phyloP scores from a whole-genome alignment of 345 rosid genomes.

The rapeseed (Brassica napus) region DNA sequence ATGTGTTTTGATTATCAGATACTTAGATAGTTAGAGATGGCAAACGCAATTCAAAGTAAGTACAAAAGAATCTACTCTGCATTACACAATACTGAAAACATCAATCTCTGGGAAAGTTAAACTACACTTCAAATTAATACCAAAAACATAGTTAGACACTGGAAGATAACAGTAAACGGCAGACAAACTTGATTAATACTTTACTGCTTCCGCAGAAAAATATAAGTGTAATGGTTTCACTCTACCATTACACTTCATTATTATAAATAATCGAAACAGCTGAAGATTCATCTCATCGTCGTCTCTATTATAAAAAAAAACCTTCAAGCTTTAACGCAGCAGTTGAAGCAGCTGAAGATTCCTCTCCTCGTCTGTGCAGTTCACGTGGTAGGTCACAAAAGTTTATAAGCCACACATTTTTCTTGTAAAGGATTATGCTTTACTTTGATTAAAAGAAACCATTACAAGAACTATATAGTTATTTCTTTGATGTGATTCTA shows the following conservation, averaged over 20 bases:
- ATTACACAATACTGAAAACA: conserved; percentile 3
- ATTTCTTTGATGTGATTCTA: conserved; percentile 2
- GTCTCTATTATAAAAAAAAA: conserved; percentile 33
- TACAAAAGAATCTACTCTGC: conserved; percentile 1
- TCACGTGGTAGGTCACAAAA: conserved; percentile 29
- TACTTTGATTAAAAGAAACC: conserved; percentile 24
- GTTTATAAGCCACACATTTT: neutral
- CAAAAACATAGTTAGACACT: conserved; percentile 27
- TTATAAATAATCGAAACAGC: conserved; percentile 53
- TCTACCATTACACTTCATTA: conserved; percentile 22
- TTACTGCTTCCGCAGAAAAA: neutral
- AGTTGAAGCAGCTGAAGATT: conserved; percentile 79
- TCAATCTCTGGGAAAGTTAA: neutral
- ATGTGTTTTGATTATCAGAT: neutral
- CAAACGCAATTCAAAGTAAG: neutral
- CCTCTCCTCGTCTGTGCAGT: conserved; percentile 64
- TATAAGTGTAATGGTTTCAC: conserved; percentile 15
- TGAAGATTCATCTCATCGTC: conserved; percentile 61
- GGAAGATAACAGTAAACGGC: conserved; percentile 14
- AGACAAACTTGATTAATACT: conserved; percentile 13
- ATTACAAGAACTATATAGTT: conserved; percentile 2
- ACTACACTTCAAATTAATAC: conserved; percentile 19
- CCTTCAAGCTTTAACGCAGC: conserved; percentile 69
- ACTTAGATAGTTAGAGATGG: neutral
- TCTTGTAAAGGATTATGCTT: conserved; percentile 21